These are phyloP conservation scores for Barnettozyma sucrosica DNA, from an alignment of 805 yeast species.

Conservation along the genomic window DNA sequence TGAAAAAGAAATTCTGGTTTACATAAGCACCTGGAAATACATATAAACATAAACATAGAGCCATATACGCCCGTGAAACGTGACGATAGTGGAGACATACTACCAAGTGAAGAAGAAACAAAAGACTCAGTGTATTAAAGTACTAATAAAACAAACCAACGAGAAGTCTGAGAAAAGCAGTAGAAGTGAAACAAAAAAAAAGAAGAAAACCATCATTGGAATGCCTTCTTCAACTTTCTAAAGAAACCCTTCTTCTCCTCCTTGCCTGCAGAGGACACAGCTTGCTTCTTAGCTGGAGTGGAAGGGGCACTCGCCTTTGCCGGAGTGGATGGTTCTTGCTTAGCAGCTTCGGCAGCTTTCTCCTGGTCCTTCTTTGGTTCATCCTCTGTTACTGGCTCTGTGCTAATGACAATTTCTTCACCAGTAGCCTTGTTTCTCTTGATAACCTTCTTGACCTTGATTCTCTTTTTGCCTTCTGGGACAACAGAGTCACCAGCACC, in stretches of 20 bases:
- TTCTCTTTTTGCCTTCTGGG: conserved; percentile 19
- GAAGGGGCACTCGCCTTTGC: conserved; percentile 5
- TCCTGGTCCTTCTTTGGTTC: conserved; percentile 16
- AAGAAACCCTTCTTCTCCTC: conserved; percentile 23
- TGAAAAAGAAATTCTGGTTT: not conserved
- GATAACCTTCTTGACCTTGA: conserved; percentile 33
- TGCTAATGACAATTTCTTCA: conserved; percentile 32
- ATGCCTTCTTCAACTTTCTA: conserved; percentile 18
- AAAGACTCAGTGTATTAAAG: conserved; percentile 1
- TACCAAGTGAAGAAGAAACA: not conserved
- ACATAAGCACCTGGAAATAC: not conserved
- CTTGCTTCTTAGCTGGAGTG: conserved; percentile 1
- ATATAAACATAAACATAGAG: no score
- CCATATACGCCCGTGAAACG: no score
- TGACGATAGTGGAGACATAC: no score
- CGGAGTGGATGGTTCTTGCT: not conserved
- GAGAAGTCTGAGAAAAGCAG: not conserved
- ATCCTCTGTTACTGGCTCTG: conserved; percentile 23
- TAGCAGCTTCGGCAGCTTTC: conserved; percentile 11
- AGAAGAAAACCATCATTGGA: conserved; percentile 7
- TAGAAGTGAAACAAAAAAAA: not conserved
- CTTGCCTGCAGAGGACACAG: conserved; percentile 10
- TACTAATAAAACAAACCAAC: not conserved
- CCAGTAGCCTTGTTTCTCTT: conserved; percentile 37
- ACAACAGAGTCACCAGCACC: conserved; percentile 16